Evolutionary conservation across 495 filamentous ascomycete species (phyloP).

Genomic region (Penicillium nucicola): DNA sequence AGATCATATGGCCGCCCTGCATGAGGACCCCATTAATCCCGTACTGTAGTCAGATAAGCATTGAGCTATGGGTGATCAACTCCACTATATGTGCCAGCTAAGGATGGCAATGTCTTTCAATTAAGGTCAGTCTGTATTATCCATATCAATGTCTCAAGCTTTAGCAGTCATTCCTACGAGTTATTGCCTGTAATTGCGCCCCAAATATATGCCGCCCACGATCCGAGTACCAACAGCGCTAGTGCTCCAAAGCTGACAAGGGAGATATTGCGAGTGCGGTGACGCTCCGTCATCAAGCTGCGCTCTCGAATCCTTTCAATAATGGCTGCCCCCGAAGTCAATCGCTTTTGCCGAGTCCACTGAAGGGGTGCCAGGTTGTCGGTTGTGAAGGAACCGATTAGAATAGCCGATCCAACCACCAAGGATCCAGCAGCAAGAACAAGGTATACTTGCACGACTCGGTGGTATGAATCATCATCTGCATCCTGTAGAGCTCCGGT

Average conservation of each 20-base stretch:
- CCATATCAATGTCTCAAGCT: not conserved
- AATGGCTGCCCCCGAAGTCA: slow-evolving; percentile 25
- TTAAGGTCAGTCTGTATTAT: not conserved
- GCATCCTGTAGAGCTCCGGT: slow-evolving; percentile 43
- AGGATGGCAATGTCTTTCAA: not conserved
- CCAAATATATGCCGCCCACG: slow-evolving; percentile 46
- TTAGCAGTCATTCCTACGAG: slow-evolving; percentile 5
- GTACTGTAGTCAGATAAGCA: slow-evolving; percentile 1
- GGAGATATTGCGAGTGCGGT: slow-evolving; percentile 24
- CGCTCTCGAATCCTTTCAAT: slow-evolving; percentile 27
- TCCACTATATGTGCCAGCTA: not conserved
- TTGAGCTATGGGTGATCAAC: not conserved
- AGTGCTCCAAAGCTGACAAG: slow-evolving; percentile 28
- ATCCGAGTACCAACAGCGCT: slow-evolving; percentile 27
- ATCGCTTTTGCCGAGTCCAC: slow-evolving; percentile 40
- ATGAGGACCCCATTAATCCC: not conserved
- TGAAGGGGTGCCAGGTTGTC: slow-evolving; percentile 32
- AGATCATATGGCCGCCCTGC: not conserved
- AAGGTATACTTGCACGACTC: slow-evolving; percentile 40
- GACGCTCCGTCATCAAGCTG: slow-evolving; percentile 18
- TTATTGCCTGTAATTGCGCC: slow-evolving; percentile 40
- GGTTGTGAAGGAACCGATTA: slow-evolving; percentile 22
- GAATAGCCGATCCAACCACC: slow-evolving; percentile 27
- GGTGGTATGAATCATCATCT: slow-evolving; percentile 36
- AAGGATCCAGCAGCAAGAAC: slow-evolving; percentile 30